phyloP scores from a whole-genome alignment of 2,329 filamentous ascomycete genomes.

The Aspergillus transmontanensis region DNA sequence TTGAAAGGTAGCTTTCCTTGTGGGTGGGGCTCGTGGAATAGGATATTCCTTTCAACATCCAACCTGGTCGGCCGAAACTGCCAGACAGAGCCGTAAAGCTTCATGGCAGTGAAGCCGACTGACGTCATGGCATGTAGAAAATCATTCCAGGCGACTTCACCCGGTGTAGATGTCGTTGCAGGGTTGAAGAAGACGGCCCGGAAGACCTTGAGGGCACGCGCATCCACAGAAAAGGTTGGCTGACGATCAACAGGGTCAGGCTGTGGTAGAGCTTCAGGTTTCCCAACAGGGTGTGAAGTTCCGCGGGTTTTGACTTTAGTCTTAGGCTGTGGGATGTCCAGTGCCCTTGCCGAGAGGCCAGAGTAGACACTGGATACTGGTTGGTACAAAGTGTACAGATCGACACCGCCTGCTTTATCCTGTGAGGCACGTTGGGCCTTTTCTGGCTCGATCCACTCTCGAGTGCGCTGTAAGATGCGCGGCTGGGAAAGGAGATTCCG shows the following conservation, averaged over 20 bases:
- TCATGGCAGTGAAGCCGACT: slow-evolving; percentile 55
- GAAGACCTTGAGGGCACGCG: slow-evolving; percentile 47
- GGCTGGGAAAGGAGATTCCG: slow-evolving; percentile 30
- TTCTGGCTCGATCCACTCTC: slow-evolving; percentile 49
- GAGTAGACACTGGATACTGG: slow-evolving; percentile 1
- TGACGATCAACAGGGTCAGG: slow-evolving; percentile 15
- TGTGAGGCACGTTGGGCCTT: not conserved
- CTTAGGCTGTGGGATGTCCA: slow-evolving; percentile 1
- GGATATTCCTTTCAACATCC: not conserved
- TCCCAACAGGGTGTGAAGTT: too few species aligned
- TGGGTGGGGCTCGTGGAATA: not conserved
- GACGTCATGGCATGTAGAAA: slow-evolving; percentile 56
- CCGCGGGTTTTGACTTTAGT: not conserved
- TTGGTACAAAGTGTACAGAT: not conserved
- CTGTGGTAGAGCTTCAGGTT: slow-evolving; percentile 12
- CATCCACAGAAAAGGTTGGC: slow-evolving; percentile 37
- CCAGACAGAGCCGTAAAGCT: slow-evolving; percentile 65
- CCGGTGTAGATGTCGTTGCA: slow-evolving; percentile 38
- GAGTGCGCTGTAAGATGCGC: slow-evolving; percentile 51
- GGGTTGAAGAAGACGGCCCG: slow-evolving; percentile 45
- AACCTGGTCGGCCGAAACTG: slow-evolving; percentile 51
- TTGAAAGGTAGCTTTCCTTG: not conserved
- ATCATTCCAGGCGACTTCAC: slow-evolving; percentile 57
- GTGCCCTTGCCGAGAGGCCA: not conserved
- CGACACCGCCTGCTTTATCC: not conserved